Base-by-base conservation (phyloP, 805 yeast genomes). In the Ogataea thermomethanolica region DNA sequence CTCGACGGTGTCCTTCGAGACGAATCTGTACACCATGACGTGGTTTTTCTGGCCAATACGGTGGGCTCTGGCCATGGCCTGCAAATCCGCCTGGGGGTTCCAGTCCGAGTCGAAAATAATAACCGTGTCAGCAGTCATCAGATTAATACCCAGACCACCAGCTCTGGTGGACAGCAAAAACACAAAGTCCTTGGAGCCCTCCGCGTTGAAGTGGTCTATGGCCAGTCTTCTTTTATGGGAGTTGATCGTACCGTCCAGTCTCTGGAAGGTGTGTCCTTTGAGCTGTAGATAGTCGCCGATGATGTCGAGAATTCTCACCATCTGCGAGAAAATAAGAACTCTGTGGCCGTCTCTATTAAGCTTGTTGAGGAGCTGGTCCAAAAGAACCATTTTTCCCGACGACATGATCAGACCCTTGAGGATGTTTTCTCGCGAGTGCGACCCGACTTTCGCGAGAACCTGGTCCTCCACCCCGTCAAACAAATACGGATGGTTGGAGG, bases 51-150 rank as follows among this genome's bases (percentile, higher is more conserved):
- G 99, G n/a, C 99, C 99, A 60, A 93, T 93, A 71, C 99, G 81
- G 67, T 93, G 99, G 3, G 99, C 99, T 66, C 99, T 80, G 0
- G 99, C 99, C 99, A 93, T 93, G 1, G 99, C 99, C 66, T 93
- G 99, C 55, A 93, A 71, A 73, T 93, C 99, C 0, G 99, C 99
- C 63, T 93, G 99, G 0, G 99, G 99, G 59, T 93, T 93, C 99
- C 99, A 93, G 67, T 93, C 99, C 4, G 96, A 87, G 65, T 93
- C 99, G 65, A 93, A 93, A 29, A 93, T 91, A 53, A 93, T 87
- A 22, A 93, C 99, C 7, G 99, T 93, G 59, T 93, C 99, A 3
- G 99, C 99, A 5, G 99, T 93, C 99, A 93, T 93, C 60, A 93
- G 72, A 62, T 93, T 93, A 60, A 93, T 93, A 65, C 99, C 99